These are phyloP conservation scores for Boletus rex-veris DNA, from an alignment of 768 basidiomycete species.

Conservation along the genomic window DNA sequence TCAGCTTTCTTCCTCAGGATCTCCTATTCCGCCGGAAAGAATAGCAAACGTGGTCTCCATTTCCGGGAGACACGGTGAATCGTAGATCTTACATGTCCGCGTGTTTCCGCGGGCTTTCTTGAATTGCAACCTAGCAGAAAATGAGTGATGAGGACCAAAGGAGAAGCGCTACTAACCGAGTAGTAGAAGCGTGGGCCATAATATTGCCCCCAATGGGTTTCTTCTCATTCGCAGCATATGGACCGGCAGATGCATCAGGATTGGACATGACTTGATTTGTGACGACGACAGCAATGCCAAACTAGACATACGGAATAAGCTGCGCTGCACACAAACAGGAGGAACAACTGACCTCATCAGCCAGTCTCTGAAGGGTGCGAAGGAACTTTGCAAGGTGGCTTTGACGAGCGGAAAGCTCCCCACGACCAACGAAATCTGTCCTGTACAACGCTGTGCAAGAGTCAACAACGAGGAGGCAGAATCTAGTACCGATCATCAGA, in stretches of 20 bases:
- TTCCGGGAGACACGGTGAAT: conserved; percentile 96
- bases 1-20: conserved; percentile 84
- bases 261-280: conserved; percentile 99
- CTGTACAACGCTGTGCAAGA: conserved; percentile 95
- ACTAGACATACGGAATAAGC: conserved; percentile 46
- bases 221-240: conserved; percentile 87
- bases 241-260: conserved; percentile 89
- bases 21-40: conserved; percentile 85
- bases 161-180: conserved; percentile 53
- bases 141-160: conserved; percentile 4
- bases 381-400: conserved; percentile 95
- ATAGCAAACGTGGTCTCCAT: conserved; percentile 96
- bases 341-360: conserved; percentile 76
- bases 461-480: conserved; percentile 94
- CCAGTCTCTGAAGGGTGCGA: conserved; percentile 85
- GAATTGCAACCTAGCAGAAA: conserved; percentile 64
- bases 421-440: conserved; percentile 93
- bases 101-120: conserved; percentile 91
- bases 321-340: background rate
- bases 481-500: conserved; percentile 47
- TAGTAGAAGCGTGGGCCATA: conserved; percentile 98
- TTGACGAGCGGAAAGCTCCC: conserved; percentile 92
- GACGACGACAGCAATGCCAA: conserved; percentile 95
- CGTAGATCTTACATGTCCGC: conserved; percentile 94
- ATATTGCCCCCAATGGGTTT: conserved; percentile 99